Evolutionary conservation across 2,329 filamentous ascomycete species (phyloP).

Genomic region (Colletotrichum sp.): DNA sequence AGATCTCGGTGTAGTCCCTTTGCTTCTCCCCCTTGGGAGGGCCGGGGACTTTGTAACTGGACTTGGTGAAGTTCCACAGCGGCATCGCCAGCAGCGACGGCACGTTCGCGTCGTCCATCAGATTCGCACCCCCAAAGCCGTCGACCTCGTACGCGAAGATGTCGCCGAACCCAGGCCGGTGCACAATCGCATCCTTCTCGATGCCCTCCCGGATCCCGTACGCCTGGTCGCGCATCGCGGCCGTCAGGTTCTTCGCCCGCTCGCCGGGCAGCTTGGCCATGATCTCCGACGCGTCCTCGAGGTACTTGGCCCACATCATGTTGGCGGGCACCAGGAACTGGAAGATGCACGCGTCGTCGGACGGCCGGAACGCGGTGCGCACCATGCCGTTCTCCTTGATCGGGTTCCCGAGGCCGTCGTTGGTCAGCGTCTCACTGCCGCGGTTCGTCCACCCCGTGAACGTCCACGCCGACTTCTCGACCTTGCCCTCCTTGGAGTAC

Average conservation of each 20-base stretch:
- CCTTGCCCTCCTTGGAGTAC: constrained; percentile 63
- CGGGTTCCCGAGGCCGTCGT: constrained; percentile 81
- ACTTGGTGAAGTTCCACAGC: constrained; percentile 59
- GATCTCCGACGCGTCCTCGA: constrained; percentile 53
- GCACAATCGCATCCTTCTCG: constrained; percentile 72
- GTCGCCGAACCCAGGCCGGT: constrained; percentile 54
- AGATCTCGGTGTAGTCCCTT: constrained; percentile 64
- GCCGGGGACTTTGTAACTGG: constrained; percentile 1
- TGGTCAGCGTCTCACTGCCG: constrained; percentile 81
- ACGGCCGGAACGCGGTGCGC: constrained; percentile 85
- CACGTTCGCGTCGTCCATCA: constrained; percentile 78
- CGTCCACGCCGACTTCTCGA: constrained; percentile 71
- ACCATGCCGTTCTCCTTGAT: constrained; percentile 83
- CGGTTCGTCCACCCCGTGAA: constrained; percentile 77
- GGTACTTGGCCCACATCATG: constrained; percentile 77
- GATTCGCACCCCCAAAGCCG: constrained; percentile 68
- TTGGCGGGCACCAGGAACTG: constrained; percentile 91
- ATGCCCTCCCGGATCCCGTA: constrained; percentile 70
- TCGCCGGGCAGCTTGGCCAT: constrained; percentile 50
- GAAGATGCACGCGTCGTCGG: constrained; percentile 82
- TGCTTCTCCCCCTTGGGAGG: constrained; percentile 30
- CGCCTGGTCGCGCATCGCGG: constrained; percentile 61
- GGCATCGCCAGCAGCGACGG: constrained; percentile 70
- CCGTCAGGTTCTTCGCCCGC: constrained; percentile 46
- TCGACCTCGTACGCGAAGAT: constrained; percentile 82